A percentile compares a stretch with the other conserved stretches of the same genome.
These are phyloP conservation scores for Mariannaea sp. DNA, from an alignment of 2,329 filamentous ascomycete genomes.

Conservation along the genomic window DNA sequence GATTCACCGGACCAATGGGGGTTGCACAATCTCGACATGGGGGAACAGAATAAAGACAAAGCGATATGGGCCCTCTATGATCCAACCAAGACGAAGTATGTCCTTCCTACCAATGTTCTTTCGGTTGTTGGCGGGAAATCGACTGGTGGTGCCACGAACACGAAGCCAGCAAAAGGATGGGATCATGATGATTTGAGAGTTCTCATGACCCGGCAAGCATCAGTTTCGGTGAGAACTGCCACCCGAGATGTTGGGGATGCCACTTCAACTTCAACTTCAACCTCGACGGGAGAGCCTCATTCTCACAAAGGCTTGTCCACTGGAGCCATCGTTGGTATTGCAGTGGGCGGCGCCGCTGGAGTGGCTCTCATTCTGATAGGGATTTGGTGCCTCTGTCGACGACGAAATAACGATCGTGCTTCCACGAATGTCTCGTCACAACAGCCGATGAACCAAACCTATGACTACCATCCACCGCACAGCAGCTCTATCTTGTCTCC, in stretches of 20 bases:
- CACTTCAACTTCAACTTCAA: background rate
- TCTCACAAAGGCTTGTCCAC: constrained; percentile 31
- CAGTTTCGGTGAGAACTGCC: constrained; percentile 52
- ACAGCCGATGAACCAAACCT: constrained; percentile 33
- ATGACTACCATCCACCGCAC: constrained; percentile 34
- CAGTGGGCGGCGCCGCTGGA: constrained; percentile 43
- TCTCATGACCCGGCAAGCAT: constrained; percentile 58
- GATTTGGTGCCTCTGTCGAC: constrained; percentile 41
- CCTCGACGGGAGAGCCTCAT: background rate
- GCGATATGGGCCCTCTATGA: constrained; percentile 57
- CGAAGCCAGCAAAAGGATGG: constrained; percentile 54
- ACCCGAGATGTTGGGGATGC: constrained; percentile 49
- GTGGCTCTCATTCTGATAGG: constrained; percentile 37
- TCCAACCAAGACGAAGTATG: constrained; percentile 54
- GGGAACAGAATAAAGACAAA: constrained; percentile 51
- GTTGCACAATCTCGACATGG: constrained; percentile 61
- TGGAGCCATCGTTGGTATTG: constrained; percentile 52
- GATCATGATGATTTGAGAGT: constrained; percentile 55
- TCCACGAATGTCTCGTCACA: constrained; percentile 26
- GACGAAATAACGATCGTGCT: constrained; percentile 17
- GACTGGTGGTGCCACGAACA: constrained; percentile 58
- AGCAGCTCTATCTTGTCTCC: constrained; percentile 29
- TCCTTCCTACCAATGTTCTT: constrained; percentile 56
- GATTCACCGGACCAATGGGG: constrained; percentile 58
- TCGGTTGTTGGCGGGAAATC: constrained; percentile 55